Conservation (phyloP, 257 asterid species). For the Jaltomata sinuosa region DNA sequence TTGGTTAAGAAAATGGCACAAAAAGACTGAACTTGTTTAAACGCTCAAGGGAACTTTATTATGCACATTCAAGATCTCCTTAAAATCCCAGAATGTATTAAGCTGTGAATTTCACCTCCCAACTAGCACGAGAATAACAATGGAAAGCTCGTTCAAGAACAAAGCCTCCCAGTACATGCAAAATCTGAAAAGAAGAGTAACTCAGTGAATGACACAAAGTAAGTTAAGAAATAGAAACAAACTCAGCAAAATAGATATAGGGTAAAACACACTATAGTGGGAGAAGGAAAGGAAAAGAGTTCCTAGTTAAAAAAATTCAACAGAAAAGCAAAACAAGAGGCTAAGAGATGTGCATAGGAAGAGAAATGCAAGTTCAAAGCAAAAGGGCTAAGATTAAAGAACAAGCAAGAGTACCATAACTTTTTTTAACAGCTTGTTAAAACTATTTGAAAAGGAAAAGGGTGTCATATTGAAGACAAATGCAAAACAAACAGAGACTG, state of each 20-base stretch:
- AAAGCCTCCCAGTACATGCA: neutral
- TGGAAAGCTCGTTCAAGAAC: neutral
- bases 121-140: neutral
- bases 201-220: neutral
- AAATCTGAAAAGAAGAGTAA: neutral
- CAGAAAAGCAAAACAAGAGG: neutral
- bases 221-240: neutral
- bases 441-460: slow-evolving; percentile 10
- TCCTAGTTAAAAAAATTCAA: neutral
- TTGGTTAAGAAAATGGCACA: neutral
- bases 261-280: neutral
- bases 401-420: slow-evolving; percentile 6
- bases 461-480: slow-evolving; percentile 24
- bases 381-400: neutral
- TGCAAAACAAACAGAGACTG: slow-evolving; percentile 17
- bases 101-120: neutral
- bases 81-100: neutral
- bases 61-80: neutral
- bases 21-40: neutral
- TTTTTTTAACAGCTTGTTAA: slow-evolving; percentile 18
- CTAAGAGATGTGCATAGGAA: neutral
- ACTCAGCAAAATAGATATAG: neutral
- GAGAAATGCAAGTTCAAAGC: slow-evolving; percentile 1
- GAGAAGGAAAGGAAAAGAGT: neutral
- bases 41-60: neutral